phyloP scores from a whole-genome alignment of 2,329 filamentous ascomycete genomes.

The Teratosphaeriaceae sp. region DNA sequence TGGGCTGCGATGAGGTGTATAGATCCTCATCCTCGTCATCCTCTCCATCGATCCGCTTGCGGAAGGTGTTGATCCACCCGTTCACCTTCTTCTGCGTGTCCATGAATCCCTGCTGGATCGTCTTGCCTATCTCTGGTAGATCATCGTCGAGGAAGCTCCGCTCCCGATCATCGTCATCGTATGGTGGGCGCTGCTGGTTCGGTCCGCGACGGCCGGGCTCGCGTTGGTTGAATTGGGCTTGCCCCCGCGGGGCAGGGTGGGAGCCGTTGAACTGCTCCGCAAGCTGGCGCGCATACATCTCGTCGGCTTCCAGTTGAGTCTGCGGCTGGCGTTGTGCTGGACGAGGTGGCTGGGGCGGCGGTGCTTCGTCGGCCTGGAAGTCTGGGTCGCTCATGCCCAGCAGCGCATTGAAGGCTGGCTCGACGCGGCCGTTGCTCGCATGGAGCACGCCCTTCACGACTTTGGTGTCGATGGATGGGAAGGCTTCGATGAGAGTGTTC shows the following conservation, averaged over 20 bases:
- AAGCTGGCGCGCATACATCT: conserved; percentile 84
- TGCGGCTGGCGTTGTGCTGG: conserved; percentile 58
- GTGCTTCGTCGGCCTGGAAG: conserved; percentile 45
- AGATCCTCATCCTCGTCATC: conserved; percentile 45
- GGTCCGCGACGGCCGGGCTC: conserved; percentile 27
- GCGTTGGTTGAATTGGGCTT: conserved; percentile 27
- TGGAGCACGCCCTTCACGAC: conserved; percentile 83
- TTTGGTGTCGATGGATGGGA: conserved; percentile 70
- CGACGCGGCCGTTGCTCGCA: conserved; percentile 80
- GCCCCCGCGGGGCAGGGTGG: conserved; percentile 16
- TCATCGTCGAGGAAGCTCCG: conserved; percentile 96
- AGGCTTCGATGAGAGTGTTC: conserved; percentile 85
- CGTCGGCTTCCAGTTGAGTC: conserved; percentile 83
- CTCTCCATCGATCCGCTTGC: conserved; percentile 81
- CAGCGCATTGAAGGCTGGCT: conserved; percentile 92
- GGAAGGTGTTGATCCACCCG: conserved; percentile 82
- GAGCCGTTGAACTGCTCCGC: conserved; percentile 75
- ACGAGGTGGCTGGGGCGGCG: conserved; percentile 68
- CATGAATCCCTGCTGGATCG: conserved; percentile 86
- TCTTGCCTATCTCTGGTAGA: conserved; percentile 85
- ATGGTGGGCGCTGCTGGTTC: conserved; percentile 44
- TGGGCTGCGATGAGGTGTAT: conserved; percentile 28
- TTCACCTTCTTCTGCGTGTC: conserved; percentile 94
- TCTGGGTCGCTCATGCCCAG: conserved; percentile 57
- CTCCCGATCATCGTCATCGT: conserved; percentile 59